Evolutionary conservation across 2,329 filamentous ascomycete genomes (phyloP).

Genomic region (Calonectria pauciramosa): DNA sequence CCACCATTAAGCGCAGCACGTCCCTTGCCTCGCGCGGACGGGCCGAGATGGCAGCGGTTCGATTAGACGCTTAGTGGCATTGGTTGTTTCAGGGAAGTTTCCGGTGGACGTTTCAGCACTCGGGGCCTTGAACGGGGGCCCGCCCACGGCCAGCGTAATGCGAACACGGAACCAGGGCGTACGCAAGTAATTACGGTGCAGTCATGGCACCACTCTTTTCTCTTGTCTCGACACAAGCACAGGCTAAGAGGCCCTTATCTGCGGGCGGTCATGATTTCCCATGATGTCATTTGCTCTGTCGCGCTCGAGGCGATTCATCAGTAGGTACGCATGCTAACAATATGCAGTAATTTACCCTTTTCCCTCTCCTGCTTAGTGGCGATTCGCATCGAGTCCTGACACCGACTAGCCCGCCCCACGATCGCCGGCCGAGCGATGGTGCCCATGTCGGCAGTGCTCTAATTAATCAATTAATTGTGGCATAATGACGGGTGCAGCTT

Average conservation of each 20-base stretch:
- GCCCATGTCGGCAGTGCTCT: background rate
- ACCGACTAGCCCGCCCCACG: background rate
- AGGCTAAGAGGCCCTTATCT: background rate
- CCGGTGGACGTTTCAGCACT: slow-evolving; percentile 21
- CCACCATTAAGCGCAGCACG: slow-evolving; percentile 6
- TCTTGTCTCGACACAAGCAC: background rate
- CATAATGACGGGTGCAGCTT: background rate
- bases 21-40: background rate
- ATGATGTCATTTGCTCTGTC: slow-evolving; percentile 1
- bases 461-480: slow-evolving; percentile 2
- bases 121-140: background rate
- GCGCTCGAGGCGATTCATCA: background rate
- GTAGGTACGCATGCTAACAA: background rate
- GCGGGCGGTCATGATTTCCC: background rate
- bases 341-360: background rate
- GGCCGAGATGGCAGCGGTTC: slow-evolving; percentile 9
- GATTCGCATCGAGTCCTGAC: background rate
- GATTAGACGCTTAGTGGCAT: slow-evolving; percentile 26
- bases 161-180: slow-evolving; percentile 9
- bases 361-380: slow-evolving; percentile 3
- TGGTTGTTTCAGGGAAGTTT: slow-evolving; percentile 26
- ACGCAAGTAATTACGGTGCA: slow-evolving; percentile 19
- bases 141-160: slow-evolving; percentile 6
- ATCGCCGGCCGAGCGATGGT: background rate
- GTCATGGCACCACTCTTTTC: slow-evolving; percentile 8